These are phyloP conservation scores for Zymoseptoria crescenta DNA, from an alignment of 2,329 filamentous ascomycete species.

Conservation along the genomic window DNA sequence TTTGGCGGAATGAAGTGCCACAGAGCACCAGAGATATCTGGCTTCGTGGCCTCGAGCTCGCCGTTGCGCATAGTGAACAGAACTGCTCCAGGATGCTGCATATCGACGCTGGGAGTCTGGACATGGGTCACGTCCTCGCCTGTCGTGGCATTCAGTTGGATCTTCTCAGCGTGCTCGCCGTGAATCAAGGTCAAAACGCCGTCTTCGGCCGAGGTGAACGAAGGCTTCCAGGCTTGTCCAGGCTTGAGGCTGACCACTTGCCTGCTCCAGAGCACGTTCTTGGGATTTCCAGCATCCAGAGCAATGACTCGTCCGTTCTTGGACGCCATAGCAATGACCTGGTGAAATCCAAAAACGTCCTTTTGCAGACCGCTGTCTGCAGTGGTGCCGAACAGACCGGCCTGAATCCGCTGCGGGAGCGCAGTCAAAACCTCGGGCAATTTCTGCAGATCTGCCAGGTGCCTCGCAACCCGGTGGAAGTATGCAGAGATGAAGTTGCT, in stretches of 20 bases:
- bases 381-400: slow-evolving; percentile 35
- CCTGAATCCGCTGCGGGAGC: slow-evolving; percentile 61
- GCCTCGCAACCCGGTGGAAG: slow-evolving; percentile 74
- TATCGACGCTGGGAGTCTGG: not conserved
- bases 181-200: slow-evolving; percentile 18
- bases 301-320: slow-evolving; percentile 70
- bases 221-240: slow-evolving; percentile 47
- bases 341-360: slow-evolving; percentile 82
- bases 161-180: slow-evolving; percentile 45
- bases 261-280: slow-evolving; percentile 67
- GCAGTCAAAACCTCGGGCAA: slow-evolving; percentile 65
- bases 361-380: slow-evolving; percentile 45
- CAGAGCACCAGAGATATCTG: slow-evolving; percentile 15
- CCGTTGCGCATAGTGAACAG: slow-evolving; percentile 22
- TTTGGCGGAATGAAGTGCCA: slow-evolving; percentile 68
- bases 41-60: slow-evolving; percentile 21
- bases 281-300: slow-evolving; percentile 67
- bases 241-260: slow-evolving; percentile 52
- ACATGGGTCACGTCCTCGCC: slow-evolving; percentile 17
- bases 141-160: slow-evolving; percentile 31
- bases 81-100: slow-evolving; percentile 7
- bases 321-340: slow-evolving; percentile 74
- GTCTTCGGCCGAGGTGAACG: slow-evolving; percentile 32
- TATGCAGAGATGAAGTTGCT: slow-evolving; percentile 76
- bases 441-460: slow-evolving; percentile 67